Conservation (phyloP, 805 yeast genomes). For the Saccharomycopsis lassenensis region DNA sequence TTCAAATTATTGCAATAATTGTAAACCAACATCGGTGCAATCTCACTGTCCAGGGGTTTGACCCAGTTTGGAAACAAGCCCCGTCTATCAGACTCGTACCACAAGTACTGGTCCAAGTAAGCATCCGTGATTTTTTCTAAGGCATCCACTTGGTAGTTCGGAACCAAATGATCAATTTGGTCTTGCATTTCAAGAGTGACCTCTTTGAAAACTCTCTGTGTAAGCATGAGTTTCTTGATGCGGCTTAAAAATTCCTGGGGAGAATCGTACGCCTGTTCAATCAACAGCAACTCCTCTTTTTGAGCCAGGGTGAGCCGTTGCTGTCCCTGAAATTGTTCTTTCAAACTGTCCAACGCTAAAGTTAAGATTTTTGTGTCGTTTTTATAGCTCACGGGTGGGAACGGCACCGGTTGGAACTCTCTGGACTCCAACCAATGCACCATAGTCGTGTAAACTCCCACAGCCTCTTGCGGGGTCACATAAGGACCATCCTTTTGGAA, state of each 20-base stretch:
- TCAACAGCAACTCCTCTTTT: conserved; percentile 84
- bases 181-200: conserved; percentile 85
- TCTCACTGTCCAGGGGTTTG: conserved; percentile 88
- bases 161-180: conserved; percentile 69
- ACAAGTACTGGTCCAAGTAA: conserved; percentile 84
- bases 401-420: conserved; percentile 77
- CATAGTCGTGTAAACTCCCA: conserved; percentile 73
- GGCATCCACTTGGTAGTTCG: conserved; percentile 84
- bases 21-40: conserved; percentile 83
- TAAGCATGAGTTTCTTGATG: conserved; percentile 67
- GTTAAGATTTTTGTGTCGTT: conserved; percentile 88
- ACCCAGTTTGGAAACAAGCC: conserved; percentile 91
- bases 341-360: conserved; percentile 78
- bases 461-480: conserved; percentile 79
- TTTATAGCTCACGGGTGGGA: conserved; percentile 85
- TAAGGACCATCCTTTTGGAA: conserved; percentile 83
- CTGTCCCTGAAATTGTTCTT: conserved; percentile 66
- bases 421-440: conserved; percentile 86
- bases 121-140: conserved; percentile 94
- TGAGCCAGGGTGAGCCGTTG: conserved; percentile 76
- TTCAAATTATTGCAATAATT: conserved; percentile 93
- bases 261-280: conserved; percentile 93
- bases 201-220: conserved; percentile 90
- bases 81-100: conserved; percentile 91
- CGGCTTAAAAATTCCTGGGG: conserved; percentile 89